Evolutionary conservation across 352 stramenopile genomes (phyloP).

Genomic region (Phytophthora agathidicida): DNA sequence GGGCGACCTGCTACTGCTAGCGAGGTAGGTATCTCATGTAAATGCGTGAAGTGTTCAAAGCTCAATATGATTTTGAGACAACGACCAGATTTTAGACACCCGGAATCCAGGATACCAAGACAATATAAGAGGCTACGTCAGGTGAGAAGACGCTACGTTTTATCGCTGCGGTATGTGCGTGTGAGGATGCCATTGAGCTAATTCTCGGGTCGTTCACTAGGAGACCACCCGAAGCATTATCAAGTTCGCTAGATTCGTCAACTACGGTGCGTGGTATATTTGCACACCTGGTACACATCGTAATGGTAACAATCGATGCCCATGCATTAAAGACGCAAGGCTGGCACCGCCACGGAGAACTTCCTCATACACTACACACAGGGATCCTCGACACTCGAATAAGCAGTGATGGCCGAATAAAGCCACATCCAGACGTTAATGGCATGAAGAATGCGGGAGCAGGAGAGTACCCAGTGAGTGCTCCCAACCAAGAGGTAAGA

Average conservation of each 20-base stretch:
- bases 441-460: background rate
- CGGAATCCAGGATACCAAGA: conserved; percentile 25
- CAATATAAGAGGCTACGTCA: conserved; percentile 54
- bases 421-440: conserved; percentile 1
- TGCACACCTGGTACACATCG: too few species aligned
- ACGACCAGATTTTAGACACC: conserved; percentile 36
- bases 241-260: conserved; percentile 25
- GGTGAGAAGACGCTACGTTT: conserved; percentile 39
- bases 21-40: conserved; percentile 23
- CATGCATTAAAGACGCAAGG: conserved; percentile 15
- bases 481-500: conserved; percentile 52
- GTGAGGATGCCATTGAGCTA: too few species aligned
- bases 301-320: background rate
- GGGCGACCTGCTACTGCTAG: conserved; percentile 32
- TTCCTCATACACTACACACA: conserved; percentile 15
- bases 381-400: conserved; percentile 7
- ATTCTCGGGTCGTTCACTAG: conserved; percentile 4
- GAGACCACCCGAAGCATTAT: conserved; percentile 22
- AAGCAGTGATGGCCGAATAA: conserved; percentile 3
- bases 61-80: too few species aligned
- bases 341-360: conserved; percentile 34
- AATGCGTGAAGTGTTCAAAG: background rate
- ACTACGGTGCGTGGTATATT: conserved; percentile 11
- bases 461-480: conserved; percentile 18
- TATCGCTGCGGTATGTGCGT: too few species aligned